phyloP scores from a whole-genome alignment of 306 rosid genomes.

The Rubus parviflorus region DNA sequence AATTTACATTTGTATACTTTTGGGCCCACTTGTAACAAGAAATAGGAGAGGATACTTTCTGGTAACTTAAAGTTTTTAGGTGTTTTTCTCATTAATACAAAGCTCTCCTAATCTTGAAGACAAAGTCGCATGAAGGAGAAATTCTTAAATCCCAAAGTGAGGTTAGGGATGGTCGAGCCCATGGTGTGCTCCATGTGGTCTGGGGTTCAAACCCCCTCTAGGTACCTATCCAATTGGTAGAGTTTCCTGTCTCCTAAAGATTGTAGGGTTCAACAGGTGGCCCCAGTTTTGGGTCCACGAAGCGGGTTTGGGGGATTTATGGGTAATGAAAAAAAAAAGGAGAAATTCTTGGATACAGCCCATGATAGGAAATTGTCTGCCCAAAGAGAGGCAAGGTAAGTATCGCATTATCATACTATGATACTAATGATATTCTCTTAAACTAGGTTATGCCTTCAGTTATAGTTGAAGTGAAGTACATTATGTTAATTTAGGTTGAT shows the following conservation, averaged over 20 bases:
- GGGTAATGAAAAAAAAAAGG: not conserved
- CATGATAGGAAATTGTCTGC: not conserved
- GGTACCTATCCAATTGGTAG: not conserved
- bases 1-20: not conserved
- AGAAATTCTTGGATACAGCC: not conserved
- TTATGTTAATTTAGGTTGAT: not conserved
- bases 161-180: not conserved
- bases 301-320: not conserved
- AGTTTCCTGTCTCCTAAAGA: not conserved
- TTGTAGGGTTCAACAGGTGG: not conserved
- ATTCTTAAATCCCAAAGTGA: not conserved
- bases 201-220: not conserved
- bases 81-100: not conserved
- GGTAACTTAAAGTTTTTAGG: not conserved
- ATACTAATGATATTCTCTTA: constrained; percentile 5
- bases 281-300: not conserved
- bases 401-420: not conserved
- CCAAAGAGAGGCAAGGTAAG: not conserved
- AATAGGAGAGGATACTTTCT: not conserved
- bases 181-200: not conserved
- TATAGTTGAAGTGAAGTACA: not conserved
- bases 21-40: not conserved
- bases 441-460: constrained; percentile 7
- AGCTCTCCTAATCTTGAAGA: not conserved
- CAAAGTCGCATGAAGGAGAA: not conserved